Conservation (phyloP, 1,139 yeast species). For the Eremothecium coryli region DNA sequence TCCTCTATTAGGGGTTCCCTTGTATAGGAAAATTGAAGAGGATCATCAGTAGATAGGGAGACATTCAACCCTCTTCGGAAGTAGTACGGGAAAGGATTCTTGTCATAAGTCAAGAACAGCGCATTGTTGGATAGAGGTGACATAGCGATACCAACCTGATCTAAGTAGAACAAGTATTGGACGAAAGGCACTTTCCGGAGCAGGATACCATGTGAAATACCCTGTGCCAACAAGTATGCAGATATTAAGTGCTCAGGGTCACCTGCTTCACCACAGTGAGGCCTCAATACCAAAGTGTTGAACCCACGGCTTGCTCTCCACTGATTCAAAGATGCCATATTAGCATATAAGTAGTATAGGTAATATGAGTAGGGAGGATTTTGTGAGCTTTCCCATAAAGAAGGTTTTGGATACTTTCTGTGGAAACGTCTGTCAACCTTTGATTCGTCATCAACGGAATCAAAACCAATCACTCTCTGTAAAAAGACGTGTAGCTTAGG, state of each 20-base stretch:
- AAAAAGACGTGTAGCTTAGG: conserved; percentile 83
- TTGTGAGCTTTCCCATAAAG: conserved; percentile 62
- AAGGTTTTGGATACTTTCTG: conserved; percentile 73
- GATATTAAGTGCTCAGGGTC: conserved; percentile 94
- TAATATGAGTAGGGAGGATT: conserved; percentile 99
- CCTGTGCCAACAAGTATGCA: conserved; percentile 82
- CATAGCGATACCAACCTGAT: conserved; percentile 98
- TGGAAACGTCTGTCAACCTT: conserved; percentile 77
- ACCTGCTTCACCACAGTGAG: conserved; percentile 99
- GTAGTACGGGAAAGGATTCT: conserved; percentile 82
- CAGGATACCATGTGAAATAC: conserved; percentile 90
- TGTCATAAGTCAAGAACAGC: conserved; percentile 86
- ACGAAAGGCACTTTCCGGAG: conserved; percentile 89
- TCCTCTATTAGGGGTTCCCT: conserved; percentile 97
- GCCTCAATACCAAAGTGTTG: conserved; percentile 86
- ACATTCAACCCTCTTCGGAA: conserved; percentile 91
- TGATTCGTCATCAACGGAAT: conserved; percentile 96
- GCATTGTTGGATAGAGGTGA: conserved; percentile 97
- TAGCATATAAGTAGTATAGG: conserved; percentile 78
- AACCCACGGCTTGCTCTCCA: conserved; percentile 66
- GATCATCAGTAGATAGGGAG: conserved; percentile 89
- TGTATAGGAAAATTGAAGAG: conserved; percentile 87
- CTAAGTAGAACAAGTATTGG: conserved; percentile 85
- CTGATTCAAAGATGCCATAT: conserved; percentile 73
- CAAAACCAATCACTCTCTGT: conserved; percentile 94